Conservation (phyloP, 148 eudicot genomes). For the Rhododendron mucronatum region DNA sequence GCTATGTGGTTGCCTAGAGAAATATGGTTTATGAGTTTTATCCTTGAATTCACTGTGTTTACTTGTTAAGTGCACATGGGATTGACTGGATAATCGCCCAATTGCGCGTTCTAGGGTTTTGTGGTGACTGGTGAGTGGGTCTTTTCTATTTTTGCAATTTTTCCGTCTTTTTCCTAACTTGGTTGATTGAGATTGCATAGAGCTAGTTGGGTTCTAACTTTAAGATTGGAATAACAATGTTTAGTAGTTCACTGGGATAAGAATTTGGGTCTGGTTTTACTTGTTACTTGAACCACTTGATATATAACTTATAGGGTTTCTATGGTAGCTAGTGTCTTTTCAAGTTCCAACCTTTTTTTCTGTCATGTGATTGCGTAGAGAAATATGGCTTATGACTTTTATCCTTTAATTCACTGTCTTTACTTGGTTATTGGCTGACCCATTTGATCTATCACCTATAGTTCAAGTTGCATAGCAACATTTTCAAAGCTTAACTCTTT, state of each 20-base stretch:
- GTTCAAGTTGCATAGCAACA: background rate
- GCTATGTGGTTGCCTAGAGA: background rate
- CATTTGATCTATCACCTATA: background rate
- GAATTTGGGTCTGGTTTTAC: background rate
- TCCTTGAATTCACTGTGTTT: background rate
- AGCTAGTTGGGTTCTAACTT: background rate
- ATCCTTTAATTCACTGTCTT: background rate
- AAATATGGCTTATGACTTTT: background rate
- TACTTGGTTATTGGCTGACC: background rate
- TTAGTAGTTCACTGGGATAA: background rate
- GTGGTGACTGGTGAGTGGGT: background rate
- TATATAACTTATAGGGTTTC: background rate
- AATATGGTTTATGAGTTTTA: background rate
- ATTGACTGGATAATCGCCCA: background rate
- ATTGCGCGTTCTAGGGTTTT: background rate
- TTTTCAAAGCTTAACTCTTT: background rate
- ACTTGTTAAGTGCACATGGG: background rate
- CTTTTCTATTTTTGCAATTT: background rate
- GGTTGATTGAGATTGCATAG: background rate
- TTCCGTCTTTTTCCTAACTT: background rate
- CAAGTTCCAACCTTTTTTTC: background rate
- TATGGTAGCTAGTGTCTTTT: background rate
- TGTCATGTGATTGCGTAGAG: background rate
- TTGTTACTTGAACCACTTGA: background rate
- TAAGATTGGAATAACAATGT: background rate